Conservation (phyloP, 2,329 filamentous ascomycete species). For the Aspergillus aculeatus region DNA sequence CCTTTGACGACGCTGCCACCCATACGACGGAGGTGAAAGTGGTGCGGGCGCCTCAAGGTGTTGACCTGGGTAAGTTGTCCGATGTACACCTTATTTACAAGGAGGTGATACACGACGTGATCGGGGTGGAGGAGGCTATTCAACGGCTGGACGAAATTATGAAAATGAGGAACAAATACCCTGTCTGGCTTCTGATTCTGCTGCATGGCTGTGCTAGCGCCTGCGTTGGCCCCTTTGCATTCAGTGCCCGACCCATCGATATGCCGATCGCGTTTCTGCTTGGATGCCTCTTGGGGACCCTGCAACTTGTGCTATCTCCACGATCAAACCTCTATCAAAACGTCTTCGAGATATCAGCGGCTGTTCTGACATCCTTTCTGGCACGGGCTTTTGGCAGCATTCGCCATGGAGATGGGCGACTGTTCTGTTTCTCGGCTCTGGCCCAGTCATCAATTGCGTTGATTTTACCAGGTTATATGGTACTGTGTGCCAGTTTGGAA, state of each 20-base stretch:
- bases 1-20: slow-evolving; percentile 64
- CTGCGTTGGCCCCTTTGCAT: slow-evolving; percentile 77
- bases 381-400: slow-evolving; percentile 69
- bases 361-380: slow-evolving; percentile 67
- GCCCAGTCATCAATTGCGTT: slow-evolving; percentile 72
- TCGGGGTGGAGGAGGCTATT: slow-evolving; percentile 49
- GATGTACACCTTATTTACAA: slow-evolving; percentile 52
- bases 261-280: slow-evolving; percentile 75
- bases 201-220: slow-evolving; percentile 75
- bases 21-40: slow-evolving; percentile 51
- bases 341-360: slow-evolving; percentile 65
- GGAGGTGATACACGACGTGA: slow-evolving; percentile 50
- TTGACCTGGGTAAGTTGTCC: slow-evolving; percentile 47
- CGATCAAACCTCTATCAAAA: slow-evolving; percentile 68
- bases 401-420: slow-evolving; percentile 41
- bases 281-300: slow-evolving; percentile 69
- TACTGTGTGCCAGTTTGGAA: slow-evolving; percentile 63
- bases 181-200: slow-evolving; percentile 57
- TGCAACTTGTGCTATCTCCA: slow-evolving; percentile 75
- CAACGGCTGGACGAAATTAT: slow-evolving; percentile 56
- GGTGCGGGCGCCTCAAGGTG: slow-evolving; percentile 44
- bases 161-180: slow-evolving; percentile 56
- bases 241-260: slow-evolving; percentile 74
- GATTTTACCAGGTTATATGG: slow-evolving; percentile 69
- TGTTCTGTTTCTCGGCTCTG: slow-evolving; percentile 72